phyloP scores from a whole-genome alignment of 768 basidiomycete species.

The Mycena epipterygia region DNA sequence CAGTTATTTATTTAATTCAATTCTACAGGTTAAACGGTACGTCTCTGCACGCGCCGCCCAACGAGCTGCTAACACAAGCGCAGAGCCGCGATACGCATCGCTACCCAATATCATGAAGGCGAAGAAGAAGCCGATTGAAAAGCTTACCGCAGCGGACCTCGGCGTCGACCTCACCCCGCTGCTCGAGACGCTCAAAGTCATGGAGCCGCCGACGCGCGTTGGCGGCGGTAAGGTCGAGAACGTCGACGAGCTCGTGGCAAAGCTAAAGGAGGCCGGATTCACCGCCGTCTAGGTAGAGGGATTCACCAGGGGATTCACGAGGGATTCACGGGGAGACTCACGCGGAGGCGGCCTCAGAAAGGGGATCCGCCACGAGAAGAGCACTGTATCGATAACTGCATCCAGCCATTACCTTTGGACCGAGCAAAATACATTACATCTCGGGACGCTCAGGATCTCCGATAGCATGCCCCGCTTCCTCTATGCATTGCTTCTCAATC shows the following conservation, averaged over 20 bases:
- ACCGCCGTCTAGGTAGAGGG: conserved; percentile 56
- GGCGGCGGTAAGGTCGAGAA: conserved; percentile 93
- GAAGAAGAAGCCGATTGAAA: conserved; percentile 98
- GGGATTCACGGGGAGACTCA: no score
- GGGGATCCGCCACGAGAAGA: no score
- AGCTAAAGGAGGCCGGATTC: conserved; percentile 90
- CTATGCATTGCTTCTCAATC: no score
- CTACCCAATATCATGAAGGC: conserved; percentile 98
- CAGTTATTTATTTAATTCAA: neutral
- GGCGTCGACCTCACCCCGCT: conserved; percentile 86
- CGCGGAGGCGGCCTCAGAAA: no score
- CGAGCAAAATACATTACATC: no score
- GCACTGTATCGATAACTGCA: conserved; percentile 4
- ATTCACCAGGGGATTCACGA: no score
- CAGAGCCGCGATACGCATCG: conserved; percentile 98
- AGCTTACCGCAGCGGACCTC: conserved; percentile 82
- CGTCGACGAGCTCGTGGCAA: conserved; percentile 91
- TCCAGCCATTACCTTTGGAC: no score
- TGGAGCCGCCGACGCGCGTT: conserved; percentile 90
- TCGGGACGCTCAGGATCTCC: no score
- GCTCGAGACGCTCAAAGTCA: conserved; percentile 88
- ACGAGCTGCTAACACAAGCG: neutral
- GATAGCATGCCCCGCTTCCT: no score
- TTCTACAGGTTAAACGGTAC: conserved; percentile 77
- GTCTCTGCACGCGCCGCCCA: conserved; percentile 26